These are phyloP conservation scores for Globisporangium sylvaticum DNA, from an alignment of 352 stramenopile species.

Conservation along the genomic window DNA sequence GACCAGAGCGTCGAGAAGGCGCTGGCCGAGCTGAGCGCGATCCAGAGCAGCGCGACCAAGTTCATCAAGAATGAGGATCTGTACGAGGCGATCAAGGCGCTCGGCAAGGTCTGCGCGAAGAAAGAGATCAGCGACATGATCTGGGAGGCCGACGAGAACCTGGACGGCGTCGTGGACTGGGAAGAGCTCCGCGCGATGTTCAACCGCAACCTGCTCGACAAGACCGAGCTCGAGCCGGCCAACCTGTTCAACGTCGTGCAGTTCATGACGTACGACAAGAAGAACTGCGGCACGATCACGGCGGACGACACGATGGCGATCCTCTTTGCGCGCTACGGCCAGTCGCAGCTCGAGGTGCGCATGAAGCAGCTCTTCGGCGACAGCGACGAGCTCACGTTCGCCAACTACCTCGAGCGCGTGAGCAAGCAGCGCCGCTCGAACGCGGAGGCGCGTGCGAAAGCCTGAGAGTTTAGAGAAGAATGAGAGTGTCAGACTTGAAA, in stretches of 20 bases:
- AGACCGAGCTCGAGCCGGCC: slow-evolving; percentile 92
- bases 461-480: slow-evolving; percentile 19
- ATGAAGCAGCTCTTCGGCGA: slow-evolving; percentile 92
- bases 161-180: slow-evolving; percentile 93
- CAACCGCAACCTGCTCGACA: slow-evolving; percentile 94
- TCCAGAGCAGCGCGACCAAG: slow-evolving; percentile 57
- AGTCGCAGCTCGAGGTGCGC: slow-evolving; percentile 86
- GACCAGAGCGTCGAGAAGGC: slow-evolving; percentile 57
- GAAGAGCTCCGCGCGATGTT: slow-evolving; percentile 96
- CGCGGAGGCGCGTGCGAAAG: slow-evolving; percentile 45
- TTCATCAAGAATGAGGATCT: slow-evolving; percentile 91
- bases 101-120: slow-evolving; percentile 91
- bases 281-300: slow-evolving; percentile 92
- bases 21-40: slow-evolving; percentile 33
- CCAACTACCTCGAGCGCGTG: slow-evolving; percentile 76
- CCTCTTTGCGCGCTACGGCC: slow-evolving; percentile 91
- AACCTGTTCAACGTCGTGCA: slow-evolving; percentile 97
- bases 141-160: slow-evolving; percentile 97
- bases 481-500: neutral
- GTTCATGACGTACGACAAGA: slow-evolving; percentile 97
- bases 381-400: slow-evolving; percentile 75
- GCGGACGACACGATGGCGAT: slow-evolving; percentile 99
- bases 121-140: slow-evolving; percentile 98
- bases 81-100: slow-evolving; percentile 89
- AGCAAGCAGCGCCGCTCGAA: slow-evolving; percentile 69